A percentile compares a stretch with the other conserved stretches of the same genome.
Conservation (phyloP, 2,329 filamentous ascomycete genomes). For the Furcasterigmium sp. region DNA sequence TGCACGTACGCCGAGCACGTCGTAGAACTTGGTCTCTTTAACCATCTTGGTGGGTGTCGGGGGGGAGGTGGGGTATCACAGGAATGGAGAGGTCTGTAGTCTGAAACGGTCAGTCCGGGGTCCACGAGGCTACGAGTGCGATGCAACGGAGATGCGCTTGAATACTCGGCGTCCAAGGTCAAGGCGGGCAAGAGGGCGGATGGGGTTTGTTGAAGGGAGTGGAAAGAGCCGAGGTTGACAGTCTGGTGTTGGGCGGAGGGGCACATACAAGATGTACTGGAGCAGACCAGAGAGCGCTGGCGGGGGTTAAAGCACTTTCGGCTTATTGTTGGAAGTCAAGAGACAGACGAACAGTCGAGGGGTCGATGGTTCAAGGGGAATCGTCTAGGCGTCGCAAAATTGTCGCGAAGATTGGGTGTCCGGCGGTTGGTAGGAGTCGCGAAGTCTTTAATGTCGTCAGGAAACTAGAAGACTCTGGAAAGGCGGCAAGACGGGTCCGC, state of each 20-base stretch:
- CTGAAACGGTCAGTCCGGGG: neutral
- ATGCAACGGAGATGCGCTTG: neutral
- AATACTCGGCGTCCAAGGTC: too few species aligned
- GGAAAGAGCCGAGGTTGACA: too few species aligned
- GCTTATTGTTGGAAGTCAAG: too few species aligned
- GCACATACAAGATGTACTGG: too few species aligned
- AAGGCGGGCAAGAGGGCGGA: too few species aligned
- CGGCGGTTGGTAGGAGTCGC: neutral
- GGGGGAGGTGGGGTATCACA: conserved; percentile 1
- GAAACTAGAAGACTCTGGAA: conserved; percentile 1
- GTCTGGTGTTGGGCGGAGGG: too few species aligned
- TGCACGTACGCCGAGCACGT: conserved; percentile 65
- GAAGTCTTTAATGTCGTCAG: neutral
- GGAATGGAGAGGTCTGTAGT: conserved; percentile 1
- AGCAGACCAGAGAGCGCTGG: too few species aligned
- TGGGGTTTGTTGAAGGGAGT: neutral
- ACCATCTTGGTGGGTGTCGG: conserved; percentile 49
- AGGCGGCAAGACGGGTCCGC: neutral
- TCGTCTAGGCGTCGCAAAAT: too few species aligned
- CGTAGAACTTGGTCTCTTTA: conserved; percentile 76
- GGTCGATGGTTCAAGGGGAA: too few species aligned
- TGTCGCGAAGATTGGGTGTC: neutral
- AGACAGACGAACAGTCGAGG: too few species aligned
- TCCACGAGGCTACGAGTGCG: neutral
- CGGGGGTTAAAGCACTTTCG: too few species aligned